Base-by-base conservation (phyloP, 257 asterid species). In the Avicennia marina region DNA sequence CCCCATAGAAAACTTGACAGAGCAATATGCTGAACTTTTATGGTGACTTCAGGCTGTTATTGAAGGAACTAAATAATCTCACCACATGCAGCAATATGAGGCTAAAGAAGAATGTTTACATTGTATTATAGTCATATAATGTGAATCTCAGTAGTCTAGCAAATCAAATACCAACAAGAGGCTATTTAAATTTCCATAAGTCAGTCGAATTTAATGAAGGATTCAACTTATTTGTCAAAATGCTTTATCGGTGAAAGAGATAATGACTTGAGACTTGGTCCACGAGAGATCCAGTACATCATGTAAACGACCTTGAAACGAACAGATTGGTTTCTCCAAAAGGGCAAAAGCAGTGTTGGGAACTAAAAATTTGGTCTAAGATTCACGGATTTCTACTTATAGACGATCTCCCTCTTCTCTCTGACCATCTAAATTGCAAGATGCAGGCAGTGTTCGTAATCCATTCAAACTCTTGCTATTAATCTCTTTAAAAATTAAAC, bases 211-310 rank as follows among this genome's bases (percentile, higher is more conserved):
- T 45, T 56, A 36, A 49, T 32, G 26, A 63, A 48, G 39, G 31
- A 62, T 32, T 21, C 47, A 56, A 53, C 36, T 18, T 20, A 27
- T n/a, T 36, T 11, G 21, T 67, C 64, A 43, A 58, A 55, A 17
- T 16, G 33, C 15, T 21, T 21, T 20, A n/a, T n/a, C n/a, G 53
- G 50, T 29, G 18, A 53, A 53, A 49, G 46, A 11, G 69, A 46
- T 39, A 65, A 55, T 76, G 63, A 93, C 98, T 89, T 86, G 94
- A 68, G 97, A 89, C 76, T 93, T 93, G 74, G 98, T 89, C 98
- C 98, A 93, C 11, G 98, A 93, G 57, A 93, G 86, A 76, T 93
- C 95, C 67, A 93, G 81, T 47, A 93, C 95, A 67, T 80, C 97
- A 73, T 82, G 85, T 62, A 66, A 61, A 76, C 89, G 98, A 53